Percentiles rank a stretch among this genome's conserved stretches.
These are phyloP conservation scores for Vishniacozyma victoriae DNA, from an alignment of 768 basidiomycete species.

Conservation along the genomic window DNA sequence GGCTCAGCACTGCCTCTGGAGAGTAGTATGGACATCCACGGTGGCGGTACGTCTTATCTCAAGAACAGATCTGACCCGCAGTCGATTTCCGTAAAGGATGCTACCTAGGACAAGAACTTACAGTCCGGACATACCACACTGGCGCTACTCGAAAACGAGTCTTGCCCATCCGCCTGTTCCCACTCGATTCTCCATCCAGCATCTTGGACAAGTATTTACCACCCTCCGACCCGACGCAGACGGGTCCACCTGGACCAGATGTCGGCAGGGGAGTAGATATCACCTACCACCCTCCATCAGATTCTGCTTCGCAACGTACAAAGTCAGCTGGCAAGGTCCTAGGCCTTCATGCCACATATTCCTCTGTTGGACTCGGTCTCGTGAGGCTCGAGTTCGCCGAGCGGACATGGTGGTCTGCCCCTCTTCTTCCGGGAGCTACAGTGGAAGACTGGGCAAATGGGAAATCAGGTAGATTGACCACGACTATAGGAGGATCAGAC, in stretches of 20 bases:
- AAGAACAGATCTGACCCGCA: constrained; percentile 28
- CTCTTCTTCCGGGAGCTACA: background rate
- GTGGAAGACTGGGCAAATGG: constrained; percentile 50
- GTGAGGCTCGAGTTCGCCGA: constrained; percentile 71
- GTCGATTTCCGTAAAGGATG: constrained; percentile 98
- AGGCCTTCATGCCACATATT: constrained; percentile 47
- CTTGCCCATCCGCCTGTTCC: constrained; percentile 63
- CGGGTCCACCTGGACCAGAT: constrained; percentile 2
- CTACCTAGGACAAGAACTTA: constrained; percentile 95
- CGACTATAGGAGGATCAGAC: constrained; percentile 10
- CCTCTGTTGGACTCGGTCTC: constrained; percentile 65
- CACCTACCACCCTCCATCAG: constrained; percentile 23
- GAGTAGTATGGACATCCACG: constrained; percentile 90
- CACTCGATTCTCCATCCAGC: constrained; percentile 1
- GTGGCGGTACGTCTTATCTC: constrained; percentile 61
- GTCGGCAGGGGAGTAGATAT: constrained; percentile 13
- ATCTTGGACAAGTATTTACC: constrained; percentile 11
- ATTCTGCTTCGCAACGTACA: constrained; percentile 52
- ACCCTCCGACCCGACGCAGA: constrained; percentile 4
- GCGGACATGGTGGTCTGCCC: constrained; percentile 38
- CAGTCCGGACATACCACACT: constrained; percentile 92
- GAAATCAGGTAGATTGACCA: constrained; percentile 24
- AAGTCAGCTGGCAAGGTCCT: constrained; percentile 71
- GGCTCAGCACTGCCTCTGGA: constrained; percentile 85
- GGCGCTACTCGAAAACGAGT: constrained; percentile 86